These are phyloP conservation scores for Acanthamoeba triangularis DNA, from an alignment of 208 protist genomes.

Conservation along the genomic window DNA sequence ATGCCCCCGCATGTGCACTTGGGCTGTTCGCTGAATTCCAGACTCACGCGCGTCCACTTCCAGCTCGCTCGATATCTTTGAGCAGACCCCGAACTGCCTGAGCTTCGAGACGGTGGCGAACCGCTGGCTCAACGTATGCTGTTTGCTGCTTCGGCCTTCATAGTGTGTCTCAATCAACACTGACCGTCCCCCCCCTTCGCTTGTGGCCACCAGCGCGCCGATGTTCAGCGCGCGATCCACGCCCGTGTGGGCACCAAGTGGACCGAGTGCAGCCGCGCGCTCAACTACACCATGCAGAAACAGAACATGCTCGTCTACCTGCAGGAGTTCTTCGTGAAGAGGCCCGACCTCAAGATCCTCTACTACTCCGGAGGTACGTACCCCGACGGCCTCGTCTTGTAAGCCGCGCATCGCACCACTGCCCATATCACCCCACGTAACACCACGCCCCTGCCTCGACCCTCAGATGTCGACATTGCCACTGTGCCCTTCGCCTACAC, in stretches of 20 bases:
- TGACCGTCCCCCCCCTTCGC: neutral
- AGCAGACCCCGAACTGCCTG: neutral
- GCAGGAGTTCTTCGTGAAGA: slow-evolving; percentile 14
- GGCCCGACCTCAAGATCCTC: slow-evolving; percentile 46
- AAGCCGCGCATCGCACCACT: neutral
- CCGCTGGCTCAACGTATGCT: slow-evolving; percentile 59
- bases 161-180: too few species aligned
- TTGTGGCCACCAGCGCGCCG: slow-evolving; percentile 66
- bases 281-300: slow-evolving; percentile 61
- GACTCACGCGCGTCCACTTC: neutral
- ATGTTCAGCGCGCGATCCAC: slow-evolving; percentile 88
- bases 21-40: neutral
- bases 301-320: slow-evolving; percentile 61
- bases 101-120: neutral
- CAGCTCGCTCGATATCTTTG: slow-evolving; percentile 37
- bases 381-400: neutral
- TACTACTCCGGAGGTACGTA: slow-evolving; percentile 29
- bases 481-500: slow-evolving; percentile 71
- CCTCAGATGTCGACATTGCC: slow-evolving; percentile 58
- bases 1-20: neutral
- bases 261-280: neutral
- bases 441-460: neutral
- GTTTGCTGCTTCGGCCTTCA: neutral
- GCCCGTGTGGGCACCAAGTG: slow-evolving; percentile 37
- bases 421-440: neutral